Percentiles rank a stretch among this genome's conserved stretches.
Evolutionary conservation across 768 basidiomycete genomes (phyloP).

Genomic region (Suillus hirtellus): DNA sequence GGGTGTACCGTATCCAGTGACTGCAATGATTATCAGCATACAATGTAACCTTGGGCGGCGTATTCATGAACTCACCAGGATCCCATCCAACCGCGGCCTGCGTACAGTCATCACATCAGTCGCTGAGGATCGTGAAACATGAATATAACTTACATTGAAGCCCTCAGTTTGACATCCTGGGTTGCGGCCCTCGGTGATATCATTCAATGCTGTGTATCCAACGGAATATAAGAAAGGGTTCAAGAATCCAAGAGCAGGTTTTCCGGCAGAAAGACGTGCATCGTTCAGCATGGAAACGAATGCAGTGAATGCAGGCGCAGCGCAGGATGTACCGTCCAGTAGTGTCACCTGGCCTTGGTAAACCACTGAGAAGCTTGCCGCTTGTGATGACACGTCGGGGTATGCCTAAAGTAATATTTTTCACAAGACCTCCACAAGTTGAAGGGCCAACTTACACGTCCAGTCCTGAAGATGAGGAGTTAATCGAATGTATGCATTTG

Average conservation of each 20-base stretch:
- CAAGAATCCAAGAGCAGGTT: conserved; percentile 59
- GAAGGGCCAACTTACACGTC: conserved; percentile 47
- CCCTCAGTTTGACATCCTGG: conserved; percentile 63
- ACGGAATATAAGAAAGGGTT: conserved; percentile 59
- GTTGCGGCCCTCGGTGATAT: conserved; percentile 59
- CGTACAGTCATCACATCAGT: not conserved
- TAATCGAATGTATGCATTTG: conserved; percentile 1
- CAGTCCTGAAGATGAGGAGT: conserved; percentile 35
- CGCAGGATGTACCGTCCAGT: conserved; percentile 65
- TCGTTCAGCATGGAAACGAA: conserved; percentile 69
- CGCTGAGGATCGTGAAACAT: not conserved
- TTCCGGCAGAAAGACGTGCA: conserved; percentile 45
- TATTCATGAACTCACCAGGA: conserved; percentile 43
- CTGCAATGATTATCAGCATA: conserved; percentile 28
- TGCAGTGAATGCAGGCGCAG: conserved; percentile 64
- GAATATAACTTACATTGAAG: conserved; percentile 52
- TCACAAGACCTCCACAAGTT: not conserved
- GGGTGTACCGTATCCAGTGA: conserved; percentile 58
- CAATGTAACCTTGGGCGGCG: conserved; percentile 13
- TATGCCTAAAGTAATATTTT: conserved; percentile 39
- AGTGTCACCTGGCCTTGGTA: conserved; percentile 37
- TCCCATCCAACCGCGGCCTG: conserved; percentile 61
- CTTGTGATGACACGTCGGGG: conserved; percentile 71
- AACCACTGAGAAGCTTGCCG: conserved; percentile 49
- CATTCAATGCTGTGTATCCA: conserved; percentile 46